Percentiles rank a stretch among this genome's conserved stretches.
Evolutionary conservation across 441 rosid genomes (phyloP).

Genomic region (Pelargonium fulgidum): DNA sequence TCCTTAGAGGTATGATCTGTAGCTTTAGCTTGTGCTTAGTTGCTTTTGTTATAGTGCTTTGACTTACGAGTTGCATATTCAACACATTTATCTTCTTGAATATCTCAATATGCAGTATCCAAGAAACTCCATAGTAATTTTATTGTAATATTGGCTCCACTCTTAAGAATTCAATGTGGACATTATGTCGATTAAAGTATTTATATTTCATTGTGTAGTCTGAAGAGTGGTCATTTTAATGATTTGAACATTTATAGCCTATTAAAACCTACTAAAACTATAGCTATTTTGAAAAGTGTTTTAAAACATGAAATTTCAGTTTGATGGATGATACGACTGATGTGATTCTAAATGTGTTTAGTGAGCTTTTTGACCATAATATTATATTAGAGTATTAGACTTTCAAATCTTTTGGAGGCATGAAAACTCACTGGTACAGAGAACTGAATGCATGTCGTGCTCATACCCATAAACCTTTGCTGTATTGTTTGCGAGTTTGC

Average conservation of each 20-base stretch:
- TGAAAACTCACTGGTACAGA: neutral
- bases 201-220: neutral
- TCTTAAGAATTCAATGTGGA: neutral
- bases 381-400: neutral
- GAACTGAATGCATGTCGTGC: neutral
- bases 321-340: neutral
- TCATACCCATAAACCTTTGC: neutral
- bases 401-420: neutral
- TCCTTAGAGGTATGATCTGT: conserved; percentile 64
- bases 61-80: neutral
- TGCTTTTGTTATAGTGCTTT: neutral
- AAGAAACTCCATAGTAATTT: neutral
- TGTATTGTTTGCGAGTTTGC: neutral
- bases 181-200: neutral
- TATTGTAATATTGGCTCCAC: neutral
- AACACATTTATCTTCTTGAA: neutral
- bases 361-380: neutral
- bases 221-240: neutral
- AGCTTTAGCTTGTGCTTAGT: neutral
- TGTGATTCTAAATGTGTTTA: neutral
- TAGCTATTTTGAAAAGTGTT: too few relatives aligned
- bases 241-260: neutral
- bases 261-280: too few relatives aligned
- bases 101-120: neutral
- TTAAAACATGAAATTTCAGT: neutral